Evolutionary conservation across 306 rosid genomes (phyloP), one percentile per base, ranked within the genome.

Genomic region (Cicer chorassanicum): DNA sequence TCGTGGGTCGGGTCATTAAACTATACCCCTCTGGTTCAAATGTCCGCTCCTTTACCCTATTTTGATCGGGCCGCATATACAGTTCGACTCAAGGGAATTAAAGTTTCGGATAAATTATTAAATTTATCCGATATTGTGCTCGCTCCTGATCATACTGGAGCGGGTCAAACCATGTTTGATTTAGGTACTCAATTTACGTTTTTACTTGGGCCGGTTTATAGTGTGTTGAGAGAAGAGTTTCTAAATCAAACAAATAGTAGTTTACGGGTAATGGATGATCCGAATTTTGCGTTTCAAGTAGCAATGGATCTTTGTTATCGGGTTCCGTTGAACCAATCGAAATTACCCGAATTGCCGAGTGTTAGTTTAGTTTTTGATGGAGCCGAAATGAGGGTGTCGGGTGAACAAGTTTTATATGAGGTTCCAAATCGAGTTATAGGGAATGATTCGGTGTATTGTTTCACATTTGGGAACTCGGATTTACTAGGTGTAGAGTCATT

Each of bases 91-190:
- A 60, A 78, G 7, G 98, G 95, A 10, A 90, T 90, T 10, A 86
- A 72, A 40, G 95, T 93, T 1, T 75, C 88, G 6, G 74, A 71
- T 6, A 84, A 83, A 19, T 68, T 83, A 10, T 80, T 93, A 0
- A 85, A 79, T 5, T 75, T 93, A 29, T 84, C 94, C 0, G 49
- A 51, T 34, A 73, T 79, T 0, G 57, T 72, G 0, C 86, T 89
- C 14, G 77, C 46, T 69, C 98, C 96, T 6, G 98, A 93, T 66
- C 96, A 90, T 14, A 89, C 96, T 24, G 98, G 98, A 1, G 90
- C 96, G 44, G 96, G 98, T 7, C 98, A 93, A 50, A 90, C 98
- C 8, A 93, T 90, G 91, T 84, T 93, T 12, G 98, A 93, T 65
- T 87, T 95, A 29, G 98, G 98, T 0, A 90, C 98, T 9, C 98